phyloP scores from a whole-genome alignment of 83 land plant genomes.

The Picea abies region DNA sequence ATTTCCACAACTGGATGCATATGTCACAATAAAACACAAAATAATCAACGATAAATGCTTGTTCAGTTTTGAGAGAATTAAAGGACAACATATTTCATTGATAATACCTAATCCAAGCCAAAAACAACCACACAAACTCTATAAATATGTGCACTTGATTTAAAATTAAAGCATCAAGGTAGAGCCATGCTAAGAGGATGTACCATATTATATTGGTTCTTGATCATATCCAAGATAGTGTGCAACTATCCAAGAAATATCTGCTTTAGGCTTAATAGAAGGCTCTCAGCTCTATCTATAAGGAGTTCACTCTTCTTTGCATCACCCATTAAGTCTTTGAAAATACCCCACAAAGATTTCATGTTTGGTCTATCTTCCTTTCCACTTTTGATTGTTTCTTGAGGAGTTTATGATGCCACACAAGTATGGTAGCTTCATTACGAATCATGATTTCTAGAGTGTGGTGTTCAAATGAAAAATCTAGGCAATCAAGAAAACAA shows the following conservation, averaged over 20 bases:
- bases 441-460: conserved; percentile 42
- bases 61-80: not conserved
- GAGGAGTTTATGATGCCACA: conserved; percentile 45
- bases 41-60: not conserved
- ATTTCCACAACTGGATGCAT: not conserved
- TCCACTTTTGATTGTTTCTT: conserved; percentile 8
- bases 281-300: conserved; percentile 21
- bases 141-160: not conserved
- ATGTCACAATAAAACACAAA: not conserved
- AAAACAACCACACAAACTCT: not conserved
- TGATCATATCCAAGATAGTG: conserved; percentile 68
- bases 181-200: too few species aligned
- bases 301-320: conserved; percentile 61
- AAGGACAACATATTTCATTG: too few species aligned
- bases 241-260: conserved; percentile 72
- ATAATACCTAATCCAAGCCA: not conserved
- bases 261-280: conserved; percentile 68
- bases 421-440: conserved; percentile 38
- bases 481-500: conserved; percentile 28
- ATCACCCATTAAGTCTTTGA: conserved; percentile 61
- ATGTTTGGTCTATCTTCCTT: conserved; percentile 36
- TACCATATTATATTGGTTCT: conserved; percentile 83
- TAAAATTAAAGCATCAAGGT: not conserved
- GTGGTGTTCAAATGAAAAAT: conserved; percentile 41
- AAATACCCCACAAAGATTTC: conserved; percentile 63